Percentiles rank a stretch among this genome's conserved stretches.
These are phyloP conservation scores for Blastobotrys malaysiensis DNA, from an alignment of 1,139 yeast species.

Conservation along the genomic window DNA sequence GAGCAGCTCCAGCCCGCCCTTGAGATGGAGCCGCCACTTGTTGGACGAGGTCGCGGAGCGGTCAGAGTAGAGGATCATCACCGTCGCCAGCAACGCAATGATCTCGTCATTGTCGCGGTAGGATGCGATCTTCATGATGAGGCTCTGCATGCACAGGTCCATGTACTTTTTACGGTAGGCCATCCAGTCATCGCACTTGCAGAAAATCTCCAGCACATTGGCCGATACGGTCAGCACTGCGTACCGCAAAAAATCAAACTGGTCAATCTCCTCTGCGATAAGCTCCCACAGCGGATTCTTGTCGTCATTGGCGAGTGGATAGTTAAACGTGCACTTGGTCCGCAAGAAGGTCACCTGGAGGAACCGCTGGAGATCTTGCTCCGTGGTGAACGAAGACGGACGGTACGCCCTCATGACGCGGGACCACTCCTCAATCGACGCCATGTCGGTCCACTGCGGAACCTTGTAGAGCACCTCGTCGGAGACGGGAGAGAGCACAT, in stretches of 20 bases:
- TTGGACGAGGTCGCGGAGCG: constrained; percentile 24
- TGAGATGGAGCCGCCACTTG: constrained; percentile 29
- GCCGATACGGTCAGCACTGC: constrained; percentile 15
- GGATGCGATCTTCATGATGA: constrained; percentile 14
- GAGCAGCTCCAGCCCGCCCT: constrained; percentile 24
- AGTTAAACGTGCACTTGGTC: constrained; percentile 17
- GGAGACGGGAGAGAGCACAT: constrained; percentile 11
- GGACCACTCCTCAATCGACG: constrained; percentile 15
- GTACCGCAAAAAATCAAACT: constrained; percentile 13
- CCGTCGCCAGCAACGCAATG: constrained; percentile 19
- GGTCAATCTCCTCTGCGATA: constrained; percentile 10
- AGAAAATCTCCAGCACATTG: constrained; percentile 14
- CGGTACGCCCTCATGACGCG: constrained; percentile 20
- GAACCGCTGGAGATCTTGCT: constrained; percentile 16
- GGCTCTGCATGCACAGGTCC: constrained; percentile 19
- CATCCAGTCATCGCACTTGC: constrained; percentile 20
- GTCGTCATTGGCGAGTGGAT: constrained; percentile 16
- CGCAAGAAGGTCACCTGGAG: constrained; percentile 16
- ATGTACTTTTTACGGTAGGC: constrained; percentile 18
- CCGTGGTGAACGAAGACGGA: constrained; percentile 16
- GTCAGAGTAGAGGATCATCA: constrained; percentile 27
- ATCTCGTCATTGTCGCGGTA: constrained; percentile 13
- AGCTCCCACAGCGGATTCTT: constrained; percentile 16
- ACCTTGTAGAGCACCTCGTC: constrained; percentile 13
- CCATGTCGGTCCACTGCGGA: constrained; percentile 18